Conservation (phyloP, 2,329 filamentous ascomycete species). For the Hypoxylon sp. region DNA sequence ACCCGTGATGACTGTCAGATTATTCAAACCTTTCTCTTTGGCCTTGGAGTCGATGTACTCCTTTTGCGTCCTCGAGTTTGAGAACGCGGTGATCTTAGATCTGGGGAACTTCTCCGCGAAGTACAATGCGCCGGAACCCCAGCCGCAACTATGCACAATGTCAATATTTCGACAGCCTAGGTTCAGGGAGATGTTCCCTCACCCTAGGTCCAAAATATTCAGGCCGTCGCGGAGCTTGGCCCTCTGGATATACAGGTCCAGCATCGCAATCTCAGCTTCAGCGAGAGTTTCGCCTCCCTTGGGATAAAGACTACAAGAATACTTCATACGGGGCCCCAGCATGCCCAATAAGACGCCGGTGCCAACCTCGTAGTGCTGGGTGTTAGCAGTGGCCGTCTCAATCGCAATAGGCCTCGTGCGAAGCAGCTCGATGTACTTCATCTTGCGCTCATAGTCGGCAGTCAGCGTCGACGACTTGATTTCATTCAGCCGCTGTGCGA, state of each 20-base stretch:
- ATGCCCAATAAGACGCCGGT: conserved; percentile 73
- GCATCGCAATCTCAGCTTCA: conserved; percentile 77
- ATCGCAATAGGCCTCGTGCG: conserved; percentile 76
- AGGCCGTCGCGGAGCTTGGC: conserved; percentile 72
- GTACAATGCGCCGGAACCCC: conserved; percentile 76
- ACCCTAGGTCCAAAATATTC: conserved; percentile 74
- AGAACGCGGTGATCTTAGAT: conserved; percentile 75
- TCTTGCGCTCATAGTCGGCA: conserved; percentile 70
- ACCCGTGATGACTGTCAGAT: conserved; percentile 75
- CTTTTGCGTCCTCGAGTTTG: conserved; percentile 78
- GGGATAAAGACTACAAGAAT: conserved; percentile 76
- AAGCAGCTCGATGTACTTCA: conserved; percentile 73
- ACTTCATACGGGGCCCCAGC: conserved; percentile 80
- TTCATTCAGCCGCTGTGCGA: conserved; percentile 70
- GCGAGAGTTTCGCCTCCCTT: conserved; percentile 73
- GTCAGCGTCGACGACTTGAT: conserved; percentile 69
- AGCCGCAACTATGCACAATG: conserved; percentile 69
- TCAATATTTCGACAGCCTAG: conserved; percentile 8
- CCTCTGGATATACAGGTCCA: conserved; percentile 73
- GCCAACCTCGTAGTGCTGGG: conserved; percentile 81
- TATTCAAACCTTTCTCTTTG: conserved; percentile 67
- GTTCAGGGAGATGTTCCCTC: conserved; percentile 40
- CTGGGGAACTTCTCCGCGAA: conserved; percentile 76
- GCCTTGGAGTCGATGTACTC: conserved; percentile 74
- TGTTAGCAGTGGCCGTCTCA: conserved; percentile 74